Percentiles rank a stretch among this genome's conserved stretches.
These are phyloP conservation scores for Misopates orontium DNA, from an alignment of 257 asterid genomes.

Conservation along the genomic window DNA sequence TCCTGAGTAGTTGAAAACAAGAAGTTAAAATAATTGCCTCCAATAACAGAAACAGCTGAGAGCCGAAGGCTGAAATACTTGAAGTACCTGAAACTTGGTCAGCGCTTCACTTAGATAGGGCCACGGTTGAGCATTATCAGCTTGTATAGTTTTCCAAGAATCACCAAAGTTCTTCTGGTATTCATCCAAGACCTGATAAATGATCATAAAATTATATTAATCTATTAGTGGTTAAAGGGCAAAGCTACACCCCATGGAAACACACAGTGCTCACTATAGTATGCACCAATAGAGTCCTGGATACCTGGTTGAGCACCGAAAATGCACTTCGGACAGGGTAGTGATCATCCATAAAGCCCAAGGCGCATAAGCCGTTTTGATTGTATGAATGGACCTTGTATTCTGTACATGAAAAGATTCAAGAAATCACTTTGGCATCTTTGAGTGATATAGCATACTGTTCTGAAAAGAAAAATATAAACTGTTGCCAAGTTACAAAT, in stretches of 20 bases:
- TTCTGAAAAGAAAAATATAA: background rate
- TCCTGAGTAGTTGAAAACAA: slow-evolving; percentile 47
- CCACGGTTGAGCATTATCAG: slow-evolving; percentile 70
- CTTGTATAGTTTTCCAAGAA: slow-evolving; percentile 69
- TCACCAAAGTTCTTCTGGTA: slow-evolving; percentile 84
- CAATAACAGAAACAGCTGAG: background rate
- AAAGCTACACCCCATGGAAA: slow-evolving; percentile 1
- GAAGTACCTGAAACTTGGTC: slow-evolving; percentile 52
- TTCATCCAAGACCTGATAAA: slow-evolving; percentile 75
- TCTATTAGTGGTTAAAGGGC: background rate
- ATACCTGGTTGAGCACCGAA: slow-evolving; percentile 85
- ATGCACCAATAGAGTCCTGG: background rate
- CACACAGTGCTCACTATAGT: background rate
- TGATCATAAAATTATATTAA: slow-evolving; percentile 2
- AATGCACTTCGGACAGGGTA: slow-evolving; percentile 94
- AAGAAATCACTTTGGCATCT: background rate
- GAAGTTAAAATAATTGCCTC: slow-evolving; percentile 12
- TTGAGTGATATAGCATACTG: background rate
- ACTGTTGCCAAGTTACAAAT: background rate
- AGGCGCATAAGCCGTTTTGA: slow-evolving; percentile 69
- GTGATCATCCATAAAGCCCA: slow-evolving; percentile 94
- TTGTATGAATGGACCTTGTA: slow-evolving; percentile 88
- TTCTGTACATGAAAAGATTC: slow-evolving; percentile 37
- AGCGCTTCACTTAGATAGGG: slow-evolving; percentile 74
- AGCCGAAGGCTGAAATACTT: slow-evolving; percentile 4